Percentiles rank a stretch among this genome's conserved stretches.
Evolutionary conservation across 306 rosid species (phyloP).

Genomic region (Styphnolobium japonicum): DNA sequence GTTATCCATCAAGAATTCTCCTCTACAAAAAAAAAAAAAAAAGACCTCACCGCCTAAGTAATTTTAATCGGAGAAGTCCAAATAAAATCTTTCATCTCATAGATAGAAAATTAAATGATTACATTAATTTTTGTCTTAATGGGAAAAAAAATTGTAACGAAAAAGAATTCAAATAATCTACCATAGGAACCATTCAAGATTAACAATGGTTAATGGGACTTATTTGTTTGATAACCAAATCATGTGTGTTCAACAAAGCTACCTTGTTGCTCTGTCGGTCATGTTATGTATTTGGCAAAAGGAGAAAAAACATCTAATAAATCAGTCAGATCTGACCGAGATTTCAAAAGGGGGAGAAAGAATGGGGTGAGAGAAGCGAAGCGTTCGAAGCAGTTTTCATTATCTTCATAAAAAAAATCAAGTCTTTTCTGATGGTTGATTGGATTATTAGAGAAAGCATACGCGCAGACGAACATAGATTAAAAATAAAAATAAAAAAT

Average conservation of each 20-base stretch:
- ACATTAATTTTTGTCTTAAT: neutral
- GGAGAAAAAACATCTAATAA: neutral
- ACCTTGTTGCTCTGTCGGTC: neutral
- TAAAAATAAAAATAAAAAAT: no score
- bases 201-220: neutral
- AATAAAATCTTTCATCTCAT: neutral
- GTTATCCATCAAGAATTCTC: constrained; percentile 52
- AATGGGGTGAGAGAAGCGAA: neutral
- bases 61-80: neutral
- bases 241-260: neutral
- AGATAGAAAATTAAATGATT: neutral
- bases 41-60: neutral
- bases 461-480: neutral
- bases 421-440: neutral
- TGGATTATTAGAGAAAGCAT: neutral
- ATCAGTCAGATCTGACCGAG: neutral
- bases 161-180: neutral
- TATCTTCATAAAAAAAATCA: no score
- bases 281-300: neutral
- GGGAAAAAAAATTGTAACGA: neutral
- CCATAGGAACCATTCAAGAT: neutral
- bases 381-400: no score
- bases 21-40: neutral
- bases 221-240: neutral
- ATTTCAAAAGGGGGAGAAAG: neutral